phyloP scores from a whole-genome alignment of 2,329 filamentous ascomycete genomes.

The Thermochaetoides dissita region DNA sequence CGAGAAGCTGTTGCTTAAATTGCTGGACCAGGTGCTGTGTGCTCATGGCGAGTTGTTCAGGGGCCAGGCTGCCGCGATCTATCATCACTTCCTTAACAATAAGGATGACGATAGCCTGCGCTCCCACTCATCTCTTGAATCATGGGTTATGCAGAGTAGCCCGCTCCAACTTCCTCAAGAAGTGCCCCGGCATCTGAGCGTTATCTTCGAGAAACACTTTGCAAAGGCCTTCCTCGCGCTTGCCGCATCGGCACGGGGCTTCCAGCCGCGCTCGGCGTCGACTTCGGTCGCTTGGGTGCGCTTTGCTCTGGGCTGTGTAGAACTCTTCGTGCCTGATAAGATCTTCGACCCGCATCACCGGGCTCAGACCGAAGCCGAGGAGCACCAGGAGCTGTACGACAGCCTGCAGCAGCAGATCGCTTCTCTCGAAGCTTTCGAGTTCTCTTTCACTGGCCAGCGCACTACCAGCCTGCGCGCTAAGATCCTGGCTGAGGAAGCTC shows the following conservation, averaged over 20 bases:
- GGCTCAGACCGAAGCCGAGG: conserved; percentile 50
- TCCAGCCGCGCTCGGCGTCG: conserved; percentile 18
- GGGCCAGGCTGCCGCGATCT: conserved; percentile 13
- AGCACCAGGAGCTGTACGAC: conserved; percentile 38
- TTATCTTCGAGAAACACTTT: conserved; percentile 29
- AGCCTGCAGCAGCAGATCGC: conserved; percentile 43
- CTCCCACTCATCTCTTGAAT: neutral
- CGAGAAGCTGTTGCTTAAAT: conserved; percentile 31
- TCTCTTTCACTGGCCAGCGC: conserved; percentile 50
- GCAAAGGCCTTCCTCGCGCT: conserved; percentile 32
- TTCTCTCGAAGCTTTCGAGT: conserved; percentile 52
- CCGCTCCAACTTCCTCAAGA: conserved; percentile 16
- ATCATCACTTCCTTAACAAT: neutral
- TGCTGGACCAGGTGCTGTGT: conserved; percentile 29
- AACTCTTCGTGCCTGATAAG: conserved; percentile 73
- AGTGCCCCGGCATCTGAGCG: conserved; percentile 14
- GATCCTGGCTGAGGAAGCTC: conserved; percentile 47
- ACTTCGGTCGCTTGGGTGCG: conserved; percentile 57
- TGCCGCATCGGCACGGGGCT: conserved; percentile 21
- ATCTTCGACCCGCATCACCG: conserved; percentile 67
- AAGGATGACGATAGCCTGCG: neutral
- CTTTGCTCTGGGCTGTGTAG: conserved; percentile 59
- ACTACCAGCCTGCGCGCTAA: conserved; percentile 50
- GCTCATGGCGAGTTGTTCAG: conserved; percentile 24
- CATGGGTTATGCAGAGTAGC: conserved; percentile 8